Base-by-base conservation (phyloP, 768 basidiomycete species). In the Suillus paluster region DNA sequence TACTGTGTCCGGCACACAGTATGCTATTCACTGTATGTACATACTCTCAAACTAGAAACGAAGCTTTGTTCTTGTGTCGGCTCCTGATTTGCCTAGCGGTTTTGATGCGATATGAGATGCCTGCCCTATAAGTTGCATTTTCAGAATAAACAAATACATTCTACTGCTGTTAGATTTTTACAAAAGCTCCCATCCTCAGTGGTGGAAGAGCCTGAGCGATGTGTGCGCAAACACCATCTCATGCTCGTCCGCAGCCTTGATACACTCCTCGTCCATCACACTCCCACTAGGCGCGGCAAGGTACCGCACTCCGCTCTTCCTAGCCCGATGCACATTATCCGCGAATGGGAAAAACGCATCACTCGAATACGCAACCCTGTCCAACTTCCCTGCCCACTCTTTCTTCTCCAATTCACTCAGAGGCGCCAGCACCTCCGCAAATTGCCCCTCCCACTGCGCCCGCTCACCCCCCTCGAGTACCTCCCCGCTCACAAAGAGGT, bases 271-370 rank as follows among this genome's bases (percentile, higher is more conserved):
- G 71, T 99, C 97, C 97, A 99, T 99, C 63, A 99, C 95, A 67
- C 93, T 95, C 53, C 97, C 97, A 55, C 89, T 86, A 3, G 93
- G 91, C 8, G 96, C 95, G 27, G 94, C 95, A 52, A 99, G 82
- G 76, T 97, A 98, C 72, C 79, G 86, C 54, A 95, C 96, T 0
- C 97, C 97, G 64, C 94, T 96, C 82, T 92, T 90, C 76, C 85
- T 83, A 56, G 94, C 93, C 49, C 97, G 84, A 73, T 98, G 92
- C 38, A 99, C 97, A 68, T 99, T 99, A 72, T 99, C 97, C 14
- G 97, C 86, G 87, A 99, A 99, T 19, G 97, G 97, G 95, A 99
- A 99, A 85, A 99, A 99, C 56, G 97, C 97, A 67, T 99, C 97
- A 63, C 94, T 95, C 36, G 93, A 92, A 77, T 97, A 97, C 7